Base-by-base conservation (phyloP, 1,139 yeast genomes). In the Taphrina sp. region DNA sequence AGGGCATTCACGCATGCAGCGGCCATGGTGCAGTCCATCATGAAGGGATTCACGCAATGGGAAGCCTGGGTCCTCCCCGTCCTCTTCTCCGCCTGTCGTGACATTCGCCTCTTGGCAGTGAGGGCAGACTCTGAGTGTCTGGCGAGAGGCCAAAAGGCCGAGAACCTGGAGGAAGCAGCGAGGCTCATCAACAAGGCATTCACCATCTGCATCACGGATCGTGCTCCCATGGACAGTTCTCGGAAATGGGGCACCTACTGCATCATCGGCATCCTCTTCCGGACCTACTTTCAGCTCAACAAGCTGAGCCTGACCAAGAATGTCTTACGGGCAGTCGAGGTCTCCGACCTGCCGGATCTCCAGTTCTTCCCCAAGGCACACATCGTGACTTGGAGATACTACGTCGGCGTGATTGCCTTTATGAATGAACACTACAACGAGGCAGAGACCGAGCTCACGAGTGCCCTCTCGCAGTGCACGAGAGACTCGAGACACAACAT, bases 231-330 rank as follows among this genome's bases (percentile, higher is more conserved):
- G 36, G 62, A 59, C 0, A 64, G 65, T 28, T 78, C 83, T 58
- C 85, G 86, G 64, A 75, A 83, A 62, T 71, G 73, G 62, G 88
- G 85, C 53, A 82, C 86, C 23, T 87, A 85, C 67, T 82, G 78
- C 67, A 84, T 89, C 66, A 80, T 88, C 38, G 83, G 85, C 34
- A 76, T 82, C 59, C 77, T 90, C 60, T 80, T 90, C 65, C 80
- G 80, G 63, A 75, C 85, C 16, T 90, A 89, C 70, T 82, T 85
- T 70, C 74, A 75, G 63, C 73, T 89, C 64, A 76, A 79, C 57
- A 86, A 85, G 64, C 73, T 80, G 47, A 88, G 89, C 60, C 76
- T 89, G 65, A 94, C 95, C 16, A 83, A 82, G 63, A 85, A 88
- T 55, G 76, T 88, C 58, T 81, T 87, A 58, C 82, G 83, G 66